Evolutionary conservation across 1,139 yeast genomes (phyloP), one percentile per base, ranked within the genome.

Genomic region (Suhomyces choctaworum): DNA sequence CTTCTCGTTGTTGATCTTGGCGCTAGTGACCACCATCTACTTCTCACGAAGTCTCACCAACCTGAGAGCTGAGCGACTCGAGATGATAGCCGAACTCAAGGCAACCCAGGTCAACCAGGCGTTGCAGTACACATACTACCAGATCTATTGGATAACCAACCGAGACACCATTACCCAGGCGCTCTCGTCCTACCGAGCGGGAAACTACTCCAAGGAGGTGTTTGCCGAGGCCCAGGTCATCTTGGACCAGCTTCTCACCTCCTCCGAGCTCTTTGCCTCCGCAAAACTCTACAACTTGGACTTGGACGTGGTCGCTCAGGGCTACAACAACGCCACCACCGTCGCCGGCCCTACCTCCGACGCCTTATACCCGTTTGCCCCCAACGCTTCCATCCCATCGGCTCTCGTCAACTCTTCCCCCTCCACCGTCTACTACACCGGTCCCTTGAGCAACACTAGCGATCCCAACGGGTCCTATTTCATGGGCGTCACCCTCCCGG

Each of bases 1-100:
- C 26, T 65, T 86, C 35, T 88, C 97, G 2, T 68, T 90, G 34
- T 66, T 85, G 21, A 77, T 87, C 5, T 63, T 90, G 32, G 92
- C 95, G 9, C 66, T 86, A 17, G 87, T 84, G 7, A 80, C 95
- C 2, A 95, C 95, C 31, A 77, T 85, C 7, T 87, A 85, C 60
- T 87, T 85, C 53, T 78, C 88, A 12, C 58, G 67, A 17, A 83
- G 79, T 47, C 77, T 82, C 41, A 74, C 79, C 32, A 62, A 72
- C 34, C 62, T 85, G 32, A 70, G 94, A 45, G 78, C 82, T 2
- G 92, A 86, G 45, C 71, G 89, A 39, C 64, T 89, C 25, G 78
- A 76, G 51, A 87, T 86, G 31, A 84, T 88, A 11, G 84, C 96
- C 7, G 85, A 84, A 54, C 65, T 89, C 38, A 88, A 87, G 56